Evolutionary conservation across 2,329 filamentous ascomycete species (phyloP).

Genomic region (Peltaster fructicola): DNA sequence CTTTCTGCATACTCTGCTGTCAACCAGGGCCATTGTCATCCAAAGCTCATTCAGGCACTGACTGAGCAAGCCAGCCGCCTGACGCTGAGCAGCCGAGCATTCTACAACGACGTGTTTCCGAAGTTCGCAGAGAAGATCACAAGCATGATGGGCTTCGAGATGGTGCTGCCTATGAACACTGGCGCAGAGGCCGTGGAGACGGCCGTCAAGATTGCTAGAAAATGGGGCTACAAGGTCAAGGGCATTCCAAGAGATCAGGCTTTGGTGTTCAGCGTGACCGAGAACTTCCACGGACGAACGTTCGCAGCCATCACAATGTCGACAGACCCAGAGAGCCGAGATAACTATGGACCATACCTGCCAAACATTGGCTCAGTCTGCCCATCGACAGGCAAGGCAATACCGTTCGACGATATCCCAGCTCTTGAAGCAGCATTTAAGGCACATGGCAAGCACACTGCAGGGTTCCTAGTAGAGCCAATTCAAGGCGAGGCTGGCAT

Average conservation of each 20-base stretch:
- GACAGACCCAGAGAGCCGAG: slow-evolving; percentile 82
- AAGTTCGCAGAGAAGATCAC: slow-evolving; percentile 88
- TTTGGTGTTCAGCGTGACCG: slow-evolving; percentile 62
- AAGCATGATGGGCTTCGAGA: slow-evolving; percentile 80
- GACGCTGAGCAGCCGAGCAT: slow-evolving; percentile 84
- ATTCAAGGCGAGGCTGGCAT: slow-evolving; percentile 97
- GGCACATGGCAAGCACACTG: slow-evolving; percentile 65
- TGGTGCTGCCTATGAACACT: slow-evolving; percentile 97
- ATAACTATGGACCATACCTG: slow-evolving; percentile 93
- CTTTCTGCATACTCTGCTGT: slow-evolving; percentile 95
- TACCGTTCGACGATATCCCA: slow-evolving; percentile 71
- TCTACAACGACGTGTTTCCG: slow-evolving; percentile 97
- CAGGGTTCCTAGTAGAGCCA: slow-evolving; percentile 86
- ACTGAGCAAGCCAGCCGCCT: slow-evolving; percentile 76
- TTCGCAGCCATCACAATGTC: slow-evolving; percentile 94
- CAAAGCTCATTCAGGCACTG: slow-evolving; percentile 79
- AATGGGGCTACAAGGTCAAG: slow-evolving; percentile 97
- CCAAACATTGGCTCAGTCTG: slow-evolving; percentile 65
- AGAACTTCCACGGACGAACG: slow-evolving; percentile 96
- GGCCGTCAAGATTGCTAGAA: slow-evolving; percentile 84
- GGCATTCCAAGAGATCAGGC: slow-evolving; percentile 71
- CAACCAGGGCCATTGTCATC: slow-evolving; percentile 96
- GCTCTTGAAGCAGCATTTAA: slow-evolving; percentile 68
- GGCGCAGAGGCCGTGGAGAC: slow-evolving; percentile 94
- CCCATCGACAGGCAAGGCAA: slow-evolving; percentile 58